These are phyloP conservation scores for Plectosphaerella cucumerina DNA, from an alignment of 2,329 filamentous ascomycete species.

Conservation along the genomic window DNA sequence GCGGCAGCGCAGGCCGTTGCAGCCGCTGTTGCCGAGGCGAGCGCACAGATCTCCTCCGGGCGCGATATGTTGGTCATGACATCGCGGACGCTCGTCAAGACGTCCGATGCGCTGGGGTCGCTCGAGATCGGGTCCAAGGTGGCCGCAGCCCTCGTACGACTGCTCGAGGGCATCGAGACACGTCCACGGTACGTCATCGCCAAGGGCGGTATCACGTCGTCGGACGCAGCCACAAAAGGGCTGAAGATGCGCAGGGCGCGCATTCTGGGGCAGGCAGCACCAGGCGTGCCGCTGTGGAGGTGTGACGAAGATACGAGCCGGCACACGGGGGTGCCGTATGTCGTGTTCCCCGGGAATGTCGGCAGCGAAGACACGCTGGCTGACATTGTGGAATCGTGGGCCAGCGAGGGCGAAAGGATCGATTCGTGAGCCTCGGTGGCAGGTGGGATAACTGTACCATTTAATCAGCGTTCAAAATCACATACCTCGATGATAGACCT, in stretches of 20 bases:
- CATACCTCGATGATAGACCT: too few relatives aligned
- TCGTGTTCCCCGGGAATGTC: conserved; percentile 57
- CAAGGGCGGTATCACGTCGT: conserved; percentile 57
- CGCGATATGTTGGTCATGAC: conserved; percentile 57
- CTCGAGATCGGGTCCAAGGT: conserved; percentile 51
- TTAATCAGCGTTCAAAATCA: too few relatives aligned
- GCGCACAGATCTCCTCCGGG: conserved; percentile 29
- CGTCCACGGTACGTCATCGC: conserved; percentile 54
- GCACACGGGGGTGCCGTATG: conserved; percentile 47
- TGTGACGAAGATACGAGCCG: conserved; percentile 49
- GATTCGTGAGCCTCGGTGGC: too few relatives aligned
- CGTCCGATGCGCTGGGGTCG: conserved; percentile 41
- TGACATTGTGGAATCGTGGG: conserved; percentile 31
- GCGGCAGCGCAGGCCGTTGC: conserved; percentile 5
- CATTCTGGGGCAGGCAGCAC: conserved; percentile 52
- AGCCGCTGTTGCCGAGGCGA: conserved; percentile 13
- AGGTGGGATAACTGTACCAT: too few relatives aligned
- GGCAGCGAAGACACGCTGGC: conserved; percentile 42
- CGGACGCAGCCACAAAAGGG: conserved; percentile 54
- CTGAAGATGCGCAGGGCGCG: conserved; percentile 48
- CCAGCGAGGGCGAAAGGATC: neutral
- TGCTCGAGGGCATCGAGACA: conserved; percentile 40
- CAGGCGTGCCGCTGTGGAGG: conserved; percentile 55
- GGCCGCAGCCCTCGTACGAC: conserved; percentile 44
- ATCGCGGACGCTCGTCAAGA: conserved; percentile 43